Evolutionary conservation across 2,329 filamentous ascomycete species (phyloP).

Genomic region (Fusarium transvaalense): DNA sequence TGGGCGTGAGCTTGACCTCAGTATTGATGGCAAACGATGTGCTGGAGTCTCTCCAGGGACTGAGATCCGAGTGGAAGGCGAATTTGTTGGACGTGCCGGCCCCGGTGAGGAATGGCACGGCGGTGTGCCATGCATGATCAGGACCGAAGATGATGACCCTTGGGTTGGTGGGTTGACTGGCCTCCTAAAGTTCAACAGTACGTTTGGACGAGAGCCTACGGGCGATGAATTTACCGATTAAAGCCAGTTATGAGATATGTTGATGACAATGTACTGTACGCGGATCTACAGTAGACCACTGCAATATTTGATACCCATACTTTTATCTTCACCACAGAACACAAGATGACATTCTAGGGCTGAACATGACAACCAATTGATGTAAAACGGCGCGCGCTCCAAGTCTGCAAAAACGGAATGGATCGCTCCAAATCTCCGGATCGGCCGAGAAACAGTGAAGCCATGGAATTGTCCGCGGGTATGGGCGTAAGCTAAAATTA

Average conservation of each 20-base stretch:
- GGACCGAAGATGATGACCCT: constrained; percentile 82
- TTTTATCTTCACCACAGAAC: not conserved
- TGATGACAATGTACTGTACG: not conserved
- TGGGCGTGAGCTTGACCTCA: constrained; percentile 81
- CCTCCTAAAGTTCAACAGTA: constrained; percentile 96
- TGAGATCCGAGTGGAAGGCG: constrained; percentile 90
- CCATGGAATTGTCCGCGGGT: constrained; percentile 3
- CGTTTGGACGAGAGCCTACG: constrained; percentile 74
- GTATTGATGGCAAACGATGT: constrained; percentile 80
- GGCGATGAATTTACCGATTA: constrained; percentile 50
- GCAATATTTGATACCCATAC: constrained; percentile 36
- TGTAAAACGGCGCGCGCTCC: not conserved
- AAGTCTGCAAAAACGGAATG: constrained; percentile 2
- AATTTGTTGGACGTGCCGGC: constrained; percentile 71
- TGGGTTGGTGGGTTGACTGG: constrained; percentile 97
- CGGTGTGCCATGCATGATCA: constrained; percentile 92
- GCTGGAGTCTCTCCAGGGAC: constrained; percentile 78
- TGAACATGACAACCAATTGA: constrained; percentile 7
- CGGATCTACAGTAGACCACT: constrained; percentile 10
- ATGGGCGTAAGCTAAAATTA: constrained; percentile 5
- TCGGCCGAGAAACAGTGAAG: constrained; percentile 23
- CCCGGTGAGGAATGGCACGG: constrained; percentile 70
- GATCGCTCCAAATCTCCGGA: constrained; percentile 1
- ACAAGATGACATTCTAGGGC: constrained; percentile 1
- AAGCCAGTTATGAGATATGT: constrained; percentile 4